Evolutionary conservation across 768 basidiomycete genomes (phyloP).

Genomic region (Lactarius vividus): DNA sequence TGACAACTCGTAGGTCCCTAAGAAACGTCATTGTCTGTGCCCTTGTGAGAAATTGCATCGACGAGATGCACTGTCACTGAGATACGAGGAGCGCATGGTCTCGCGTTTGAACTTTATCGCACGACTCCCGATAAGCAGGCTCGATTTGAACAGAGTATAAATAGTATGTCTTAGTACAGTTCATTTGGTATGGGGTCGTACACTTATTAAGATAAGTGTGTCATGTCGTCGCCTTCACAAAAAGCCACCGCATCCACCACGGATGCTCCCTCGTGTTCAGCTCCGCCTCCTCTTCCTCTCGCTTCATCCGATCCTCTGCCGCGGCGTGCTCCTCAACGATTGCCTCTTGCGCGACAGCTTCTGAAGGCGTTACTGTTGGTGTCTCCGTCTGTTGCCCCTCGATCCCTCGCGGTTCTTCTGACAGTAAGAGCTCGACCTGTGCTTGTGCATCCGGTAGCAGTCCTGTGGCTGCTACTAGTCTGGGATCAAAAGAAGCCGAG

Average conservation of each 20-base stretch:
- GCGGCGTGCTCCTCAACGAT: conserved; percentile 67
- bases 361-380: conserved; percentile 39
- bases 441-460: conserved; percentile 45
- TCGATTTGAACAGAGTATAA: background rate
- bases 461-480: conserved; percentile 25
- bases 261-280: conserved; percentile 44
- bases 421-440: conserved; percentile 39
- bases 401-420: background rate
- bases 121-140: too few species aligned
- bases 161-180: background rate
- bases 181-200: background rate
- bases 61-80: background rate
- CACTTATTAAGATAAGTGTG: background rate
- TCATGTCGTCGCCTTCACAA: conserved; percentile 36
- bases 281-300: conserved; percentile 52
- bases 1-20: background rate
- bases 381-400: background rate
- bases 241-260: conserved; percentile 70
- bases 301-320: conserved; percentile 49
- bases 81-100: background rate
- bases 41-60: background rate
- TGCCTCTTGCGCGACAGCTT: conserved; percentile 66
- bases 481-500: conserved; percentile 36
- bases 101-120: background rate
- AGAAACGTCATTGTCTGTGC: background rate